Evolutionary conservation across 371 early-diverging fungal species (phyloP), one percentile per base, ranked within the genome.

Genomic region (Rhizopus arrhizus): DNA sequence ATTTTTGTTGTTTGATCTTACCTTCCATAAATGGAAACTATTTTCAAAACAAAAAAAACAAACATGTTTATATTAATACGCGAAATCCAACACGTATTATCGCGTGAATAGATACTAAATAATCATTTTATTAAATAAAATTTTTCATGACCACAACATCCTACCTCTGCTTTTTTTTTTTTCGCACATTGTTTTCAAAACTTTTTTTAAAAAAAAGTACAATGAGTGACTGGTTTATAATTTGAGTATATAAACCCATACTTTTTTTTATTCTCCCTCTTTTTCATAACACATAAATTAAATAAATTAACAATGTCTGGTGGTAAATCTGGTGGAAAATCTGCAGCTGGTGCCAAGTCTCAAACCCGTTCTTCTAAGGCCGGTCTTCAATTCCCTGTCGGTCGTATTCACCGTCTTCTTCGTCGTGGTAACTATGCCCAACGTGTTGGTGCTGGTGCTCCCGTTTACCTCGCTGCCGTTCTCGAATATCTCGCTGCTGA

Each of bases 401-500:
- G 95, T 75, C 95, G 97, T 92, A 90, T 97, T 73, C 95, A 97
- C 82, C 92, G 95, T 88, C 89, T 91, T 58, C 84, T 97, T 64
- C 91, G 95, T 74, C 91, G 91, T 82, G 95, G 95, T 66, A 95
- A 94, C 91, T 95, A 95, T 76, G 94, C 95, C 64, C 93, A 91
- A 77, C 92, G 95, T 85, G 89, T 95, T 59, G 94, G 93, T 81
- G 93, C 94, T 69, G 91, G 93, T 82, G 94, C 95, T 58, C 95
- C 95, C 71, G 95, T 95, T 73, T 96, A 94, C 84, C 82, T 95
- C 49, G 95, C 96, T 62, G 95, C 96, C 64, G 95, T 95, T 53
- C 89, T 97, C 65, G 95, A 95, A 84, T 97, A 97, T 85, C 85
- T 97, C 69, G 91, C 91, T 72, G 96, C 96, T 75, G 97, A 97